These are phyloP conservation scores for Lepidium campestre DNA, from an alignment of 441 rosid species.

Conservation along the genomic window DNA sequence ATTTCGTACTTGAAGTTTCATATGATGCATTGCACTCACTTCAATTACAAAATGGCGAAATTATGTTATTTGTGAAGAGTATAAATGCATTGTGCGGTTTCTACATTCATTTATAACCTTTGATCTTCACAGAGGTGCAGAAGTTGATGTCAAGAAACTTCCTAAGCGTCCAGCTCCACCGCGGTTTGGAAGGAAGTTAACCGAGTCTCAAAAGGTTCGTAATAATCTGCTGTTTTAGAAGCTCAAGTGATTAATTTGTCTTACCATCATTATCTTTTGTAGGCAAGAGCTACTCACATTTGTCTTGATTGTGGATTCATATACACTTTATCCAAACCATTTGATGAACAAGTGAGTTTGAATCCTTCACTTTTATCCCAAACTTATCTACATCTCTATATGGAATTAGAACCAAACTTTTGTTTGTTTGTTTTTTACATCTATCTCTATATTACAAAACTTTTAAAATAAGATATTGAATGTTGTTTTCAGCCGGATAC, in stretches of 20 bases:
- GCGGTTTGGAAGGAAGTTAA: slow-evolving; percentile 83
- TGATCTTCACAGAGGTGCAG: slow-evolving; percentile 61
- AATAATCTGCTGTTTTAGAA: not conserved
- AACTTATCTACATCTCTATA: not conserved
- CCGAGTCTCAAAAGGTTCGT: slow-evolving; percentile 79
- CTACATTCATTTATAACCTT: not conserved
- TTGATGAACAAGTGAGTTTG: slow-evolving; percentile 70
- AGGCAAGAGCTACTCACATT: slow-evolving; percentile 91
- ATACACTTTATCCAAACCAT: slow-evolving; percentile 66
- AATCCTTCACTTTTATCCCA: not conserved
- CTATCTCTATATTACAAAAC: not conserved
- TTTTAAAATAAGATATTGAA: not conserved
- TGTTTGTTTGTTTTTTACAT: not conserved
- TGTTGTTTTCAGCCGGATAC: slow-evolving; percentile 55
- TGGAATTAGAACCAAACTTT: no score
- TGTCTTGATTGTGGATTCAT: slow-evolving; percentile 94
- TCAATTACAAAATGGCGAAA: not conserved
- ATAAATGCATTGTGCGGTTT: not conserved
- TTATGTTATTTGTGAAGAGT: not conserved
- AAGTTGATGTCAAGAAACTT: slow-evolving; percentile 77
- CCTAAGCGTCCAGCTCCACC: slow-evolving; percentile 95
- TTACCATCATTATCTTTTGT: slow-evolving; percentile 21
- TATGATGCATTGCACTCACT: not conserved
- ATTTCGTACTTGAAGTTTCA: not conserved
- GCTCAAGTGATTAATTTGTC: not conserved